Evolutionary conservation across 352 stramenopile species (phyloP).

Genomic region (Detonula confervacea): DNA sequence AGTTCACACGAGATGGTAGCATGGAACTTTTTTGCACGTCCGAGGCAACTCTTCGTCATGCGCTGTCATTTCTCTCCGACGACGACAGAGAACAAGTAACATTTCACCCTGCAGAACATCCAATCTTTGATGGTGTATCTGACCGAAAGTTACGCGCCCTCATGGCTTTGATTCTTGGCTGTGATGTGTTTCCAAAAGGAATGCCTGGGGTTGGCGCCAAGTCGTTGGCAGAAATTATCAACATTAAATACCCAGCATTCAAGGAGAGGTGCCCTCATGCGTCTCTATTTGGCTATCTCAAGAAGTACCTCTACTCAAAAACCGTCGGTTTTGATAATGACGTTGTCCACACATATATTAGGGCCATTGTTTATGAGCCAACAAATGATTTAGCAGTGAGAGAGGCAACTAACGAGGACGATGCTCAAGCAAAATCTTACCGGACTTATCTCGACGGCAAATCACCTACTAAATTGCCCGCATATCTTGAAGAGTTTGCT

Average conservation of each 20-base stretch:
- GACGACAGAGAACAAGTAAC: neutral
- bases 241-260: neutral
- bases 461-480: conserved; percentile 10
- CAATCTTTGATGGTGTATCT: conserved; percentile 18
- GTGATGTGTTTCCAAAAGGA: conserved; percentile 15
- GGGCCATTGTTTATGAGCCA: conserved; percentile 26
- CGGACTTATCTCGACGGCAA: conserved; percentile 10
- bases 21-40: conserved; percentile 21
- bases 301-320: conserved; percentile 21
- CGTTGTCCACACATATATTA: conserved; percentile 25
- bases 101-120: neutral
- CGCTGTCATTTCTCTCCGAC: neutral
- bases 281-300: neutral
- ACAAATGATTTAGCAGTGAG: conserved; percentile 1
- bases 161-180: conserved; percentile 15
- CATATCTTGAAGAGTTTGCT: conserved; percentile 30
- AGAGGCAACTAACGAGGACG: neutral
- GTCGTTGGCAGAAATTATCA: neutral
- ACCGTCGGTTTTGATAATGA: conserved; percentile 3
- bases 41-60: neutral
- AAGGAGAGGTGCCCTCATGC: neutral
- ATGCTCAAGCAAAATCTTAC: neutral
- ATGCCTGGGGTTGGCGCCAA: neutral
- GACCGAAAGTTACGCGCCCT: neutral
- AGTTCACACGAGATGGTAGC: conserved; percentile 12